These are phyloP conservation scores for Neonectria sp. DNA, from an alignment of 2,329 filamentous ascomycete species.

Conservation along the genomic window DNA sequence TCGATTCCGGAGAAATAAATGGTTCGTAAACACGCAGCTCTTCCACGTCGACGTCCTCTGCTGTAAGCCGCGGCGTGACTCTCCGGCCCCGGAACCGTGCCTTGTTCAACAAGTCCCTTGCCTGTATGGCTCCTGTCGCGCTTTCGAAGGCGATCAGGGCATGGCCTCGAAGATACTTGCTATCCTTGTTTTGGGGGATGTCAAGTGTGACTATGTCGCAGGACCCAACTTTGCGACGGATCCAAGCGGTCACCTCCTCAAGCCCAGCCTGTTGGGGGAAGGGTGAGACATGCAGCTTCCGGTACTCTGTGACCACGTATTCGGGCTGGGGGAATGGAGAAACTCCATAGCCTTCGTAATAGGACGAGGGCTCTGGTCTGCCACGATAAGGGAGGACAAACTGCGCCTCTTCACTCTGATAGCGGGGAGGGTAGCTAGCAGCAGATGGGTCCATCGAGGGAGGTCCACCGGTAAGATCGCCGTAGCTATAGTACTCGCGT, in stretches of 20 bases:
- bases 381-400: slow-evolving; percentile 37
- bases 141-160: slow-evolving; percentile 46
- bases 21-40: slow-evolving; percentile 19
- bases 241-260: slow-evolving; percentile 48
- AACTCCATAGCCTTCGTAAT: slow-evolving; percentile 18
- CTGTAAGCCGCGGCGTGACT: slow-evolving; percentile 43
- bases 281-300: slow-evolving; percentile 46
- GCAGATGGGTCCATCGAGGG: slow-evolving; percentile 14
- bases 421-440: slow-evolving; percentile 28
- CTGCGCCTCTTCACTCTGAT: slow-evolving; percentile 33
- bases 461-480: slow-evolving; percentile 1
- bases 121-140: slow-evolving; percentile 38
- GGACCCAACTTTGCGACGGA: slow-evolving; percentile 44
- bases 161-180: slow-evolving; percentile 46
- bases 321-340: slow-evolving; percentile 15
- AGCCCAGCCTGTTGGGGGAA: slow-evolving; percentile 42
- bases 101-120: slow-evolving; percentile 46
- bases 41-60: slow-evolving; percentile 34
- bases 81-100: slow-evolving; percentile 45
- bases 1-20: slow-evolving; percentile 6
- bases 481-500: slow-evolving; percentile 30
- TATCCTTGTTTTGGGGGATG: slow-evolving; percentile 43
- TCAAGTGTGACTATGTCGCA: slow-evolving; percentile 45
- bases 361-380: slow-evolving; percentile 17
- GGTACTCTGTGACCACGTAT: slow-evolving; percentile 34